phyloP scores from a whole-genome alignment of 495 filamentous ascomycete species.

The Aspergillus ellipticus region DNA sequence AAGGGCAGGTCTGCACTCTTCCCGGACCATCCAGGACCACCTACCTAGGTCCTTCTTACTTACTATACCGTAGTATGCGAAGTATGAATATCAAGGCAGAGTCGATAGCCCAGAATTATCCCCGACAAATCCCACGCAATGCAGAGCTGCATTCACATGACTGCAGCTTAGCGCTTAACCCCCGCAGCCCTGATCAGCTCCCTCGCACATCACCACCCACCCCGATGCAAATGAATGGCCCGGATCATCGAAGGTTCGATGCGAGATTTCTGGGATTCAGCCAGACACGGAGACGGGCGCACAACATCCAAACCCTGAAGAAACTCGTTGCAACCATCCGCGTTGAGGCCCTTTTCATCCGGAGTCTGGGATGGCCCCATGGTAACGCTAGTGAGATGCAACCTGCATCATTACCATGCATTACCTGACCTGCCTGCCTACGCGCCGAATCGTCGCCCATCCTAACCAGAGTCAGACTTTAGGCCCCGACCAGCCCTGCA shows the following conservation, averaged over 20 bases:
- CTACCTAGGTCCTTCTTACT: not conserved
- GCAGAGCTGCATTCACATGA: not conserved
- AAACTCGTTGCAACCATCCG: not conserved
- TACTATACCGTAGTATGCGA: not conserved
- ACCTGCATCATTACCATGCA: not conserved
- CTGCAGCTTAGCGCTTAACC: constrained; percentile 3
- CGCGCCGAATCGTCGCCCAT: constrained; percentile 5
- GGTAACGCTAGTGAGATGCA: not conserved
- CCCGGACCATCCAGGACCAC: too few relatives aligned
- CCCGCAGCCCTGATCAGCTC: not conserved
- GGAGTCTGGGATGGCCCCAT: constrained; percentile 3
- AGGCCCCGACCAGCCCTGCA: constrained; percentile 8
- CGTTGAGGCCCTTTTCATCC: not conserved
- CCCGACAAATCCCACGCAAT: not conserved
- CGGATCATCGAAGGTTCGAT: not conserved
- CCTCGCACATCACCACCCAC: not conserved
- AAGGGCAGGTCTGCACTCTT: too few relatives aligned
- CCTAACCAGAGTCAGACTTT: constrained; percentile 9
- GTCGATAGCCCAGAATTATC: too few relatives aligned
- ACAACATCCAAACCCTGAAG: not conserved
- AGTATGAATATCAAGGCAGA: not conserved
- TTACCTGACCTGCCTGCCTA: not conserved
- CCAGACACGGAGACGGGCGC: not conserved
- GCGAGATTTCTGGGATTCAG: not conserved
- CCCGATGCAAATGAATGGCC: not conserved